These are phyloP conservation scores for Furcasterigmium sp. DNA, from an alignment of 2,329 filamentous ascomycete species.

Conservation along the genomic window DNA sequence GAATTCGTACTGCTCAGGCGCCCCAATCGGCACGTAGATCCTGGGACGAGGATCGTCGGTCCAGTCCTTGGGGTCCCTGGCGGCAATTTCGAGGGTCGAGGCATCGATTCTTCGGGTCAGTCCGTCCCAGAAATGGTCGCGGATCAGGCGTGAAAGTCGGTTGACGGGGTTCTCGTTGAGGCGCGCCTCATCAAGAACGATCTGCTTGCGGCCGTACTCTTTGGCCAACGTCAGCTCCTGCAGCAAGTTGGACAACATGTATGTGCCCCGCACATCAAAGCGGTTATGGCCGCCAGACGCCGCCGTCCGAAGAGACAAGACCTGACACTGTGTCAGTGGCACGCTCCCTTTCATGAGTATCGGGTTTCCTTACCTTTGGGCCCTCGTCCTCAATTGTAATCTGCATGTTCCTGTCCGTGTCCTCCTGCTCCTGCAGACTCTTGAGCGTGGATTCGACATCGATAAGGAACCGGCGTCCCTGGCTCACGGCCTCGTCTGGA, in stretches of 20 bases:
- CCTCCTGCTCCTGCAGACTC: conserved; percentile 75
- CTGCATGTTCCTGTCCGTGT: conserved; percentile 90
- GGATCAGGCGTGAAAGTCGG: conserved; percentile 79
- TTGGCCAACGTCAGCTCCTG: conserved; percentile 92
- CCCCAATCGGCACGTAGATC: conserved; percentile 83
- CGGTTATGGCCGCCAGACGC: conserved; percentile 81
- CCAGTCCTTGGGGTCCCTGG: conserved; percentile 91
- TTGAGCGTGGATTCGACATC: conserved; percentile 80
- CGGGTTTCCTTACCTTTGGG: conserved; percentile 61
- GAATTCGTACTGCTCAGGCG: conserved; percentile 84
- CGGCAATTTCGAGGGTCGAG: conserved; percentile 79
- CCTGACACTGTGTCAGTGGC: conserved; percentile 38
- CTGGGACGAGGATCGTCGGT: conserved; percentile 82
- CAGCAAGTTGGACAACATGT: conserved; percentile 93
- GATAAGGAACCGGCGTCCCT: conserved; percentile 74
- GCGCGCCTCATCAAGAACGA: conserved; percentile 84
- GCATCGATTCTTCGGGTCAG: conserved; percentile 87
- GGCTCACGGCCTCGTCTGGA: conserved; percentile 62
- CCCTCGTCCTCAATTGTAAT: conserved; percentile 96
- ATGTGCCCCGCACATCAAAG: conserved; percentile 90
- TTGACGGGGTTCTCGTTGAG: conserved; percentile 94
- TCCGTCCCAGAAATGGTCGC: conserved; percentile 87
- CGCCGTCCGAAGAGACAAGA: conserved; percentile 77
- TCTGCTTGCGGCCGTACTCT: conserved; percentile 82
- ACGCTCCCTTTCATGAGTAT: background rate